Evolutionary conservation across 2,329 filamentous ascomycete genomes (phyloP).

Genomic region (Dactylellina leptospora): DNA sequence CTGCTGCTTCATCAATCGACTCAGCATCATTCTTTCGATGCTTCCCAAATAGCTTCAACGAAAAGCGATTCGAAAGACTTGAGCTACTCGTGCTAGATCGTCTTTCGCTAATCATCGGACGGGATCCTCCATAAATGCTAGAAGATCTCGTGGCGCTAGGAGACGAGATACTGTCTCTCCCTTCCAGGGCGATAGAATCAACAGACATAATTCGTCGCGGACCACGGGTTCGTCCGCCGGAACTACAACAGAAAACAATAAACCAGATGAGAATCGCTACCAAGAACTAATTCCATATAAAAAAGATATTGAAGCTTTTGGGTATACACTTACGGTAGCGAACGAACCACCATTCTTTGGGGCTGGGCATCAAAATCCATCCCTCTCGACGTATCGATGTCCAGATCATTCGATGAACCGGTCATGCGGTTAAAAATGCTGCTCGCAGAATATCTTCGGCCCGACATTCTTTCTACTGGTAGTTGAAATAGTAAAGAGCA

Average conservation of each 20-base stretch:
- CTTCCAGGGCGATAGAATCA: not conserved
- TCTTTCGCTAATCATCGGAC: too few species aligned
- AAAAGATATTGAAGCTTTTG: not conserved
- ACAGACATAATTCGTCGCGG: slow-evolving; percentile 18
- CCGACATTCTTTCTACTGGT: not conserved
- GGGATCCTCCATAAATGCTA: not conserved
- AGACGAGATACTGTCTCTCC: not conserved
- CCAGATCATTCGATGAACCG: too few species aligned
- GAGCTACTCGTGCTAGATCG: not conserved
- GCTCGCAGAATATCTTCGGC: not conserved
- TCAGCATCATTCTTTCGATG: too few species aligned
- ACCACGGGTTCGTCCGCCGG: slow-evolving; percentile 20
- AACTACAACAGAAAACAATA: slow-evolving; percentile 11
- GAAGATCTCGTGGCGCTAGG: not conserved
- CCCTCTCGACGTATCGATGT: too few species aligned
- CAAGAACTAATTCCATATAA: not conserved
- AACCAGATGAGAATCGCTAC: not conserved
- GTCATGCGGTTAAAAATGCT: not conserved
- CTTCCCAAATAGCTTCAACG: too few species aligned
- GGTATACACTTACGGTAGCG: slow-evolving; percentile 26
- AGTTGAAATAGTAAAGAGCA: too few species aligned
- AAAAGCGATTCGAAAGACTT: too few species aligned
- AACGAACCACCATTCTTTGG: slow-evolving; percentile 1
- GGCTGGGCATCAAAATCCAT: too few species aligned
- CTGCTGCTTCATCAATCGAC: too few species aligned